Percentiles rank a stretch among this genome's conserved stretches.
Evolutionary conservation across 23 red algal species (phyloP).

Genomic region (Chondrus crispus): DNA sequence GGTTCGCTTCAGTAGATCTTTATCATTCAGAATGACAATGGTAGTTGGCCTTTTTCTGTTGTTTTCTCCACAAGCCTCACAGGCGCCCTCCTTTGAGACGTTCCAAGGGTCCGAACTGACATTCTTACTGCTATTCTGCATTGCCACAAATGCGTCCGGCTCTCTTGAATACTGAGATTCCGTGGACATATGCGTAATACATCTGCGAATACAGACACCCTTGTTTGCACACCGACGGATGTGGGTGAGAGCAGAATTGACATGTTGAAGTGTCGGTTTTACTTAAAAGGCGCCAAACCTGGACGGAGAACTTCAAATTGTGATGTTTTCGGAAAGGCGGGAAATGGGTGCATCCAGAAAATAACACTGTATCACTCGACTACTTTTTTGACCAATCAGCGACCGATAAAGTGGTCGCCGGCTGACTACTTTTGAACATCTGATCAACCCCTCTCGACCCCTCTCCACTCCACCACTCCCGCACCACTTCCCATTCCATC

Average conservation of each 20-base stretch:
- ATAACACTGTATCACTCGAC: too few relatives aligned
- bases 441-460: too few relatives aligned
- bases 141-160: background rate
- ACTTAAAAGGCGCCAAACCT: background rate
- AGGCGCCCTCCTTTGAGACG: background rate
- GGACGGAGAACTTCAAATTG: background rate
- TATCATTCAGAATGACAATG: background rate
- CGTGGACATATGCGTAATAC: background rate
- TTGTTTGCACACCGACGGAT: background rate
- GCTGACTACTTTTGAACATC: too few relatives aligned
- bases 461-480: too few relatives aligned
- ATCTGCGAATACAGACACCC: background rate
- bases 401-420: too few relatives aligned
- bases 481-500: too few relatives aligned
- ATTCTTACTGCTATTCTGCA: background rate
- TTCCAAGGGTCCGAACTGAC: background rate
- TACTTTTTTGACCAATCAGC: too few relatives aligned
- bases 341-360: background rate
- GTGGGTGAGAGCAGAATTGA: background rate
- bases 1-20: background rate
- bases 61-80: too few relatives aligned
- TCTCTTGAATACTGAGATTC: background rate
- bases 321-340: background rate
- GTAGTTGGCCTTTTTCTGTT: background rate
- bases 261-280: background rate